Base-by-base conservation (phyloP, 768 basidiomycete genomes). In the Macrolepiota albuminosa region DNA sequence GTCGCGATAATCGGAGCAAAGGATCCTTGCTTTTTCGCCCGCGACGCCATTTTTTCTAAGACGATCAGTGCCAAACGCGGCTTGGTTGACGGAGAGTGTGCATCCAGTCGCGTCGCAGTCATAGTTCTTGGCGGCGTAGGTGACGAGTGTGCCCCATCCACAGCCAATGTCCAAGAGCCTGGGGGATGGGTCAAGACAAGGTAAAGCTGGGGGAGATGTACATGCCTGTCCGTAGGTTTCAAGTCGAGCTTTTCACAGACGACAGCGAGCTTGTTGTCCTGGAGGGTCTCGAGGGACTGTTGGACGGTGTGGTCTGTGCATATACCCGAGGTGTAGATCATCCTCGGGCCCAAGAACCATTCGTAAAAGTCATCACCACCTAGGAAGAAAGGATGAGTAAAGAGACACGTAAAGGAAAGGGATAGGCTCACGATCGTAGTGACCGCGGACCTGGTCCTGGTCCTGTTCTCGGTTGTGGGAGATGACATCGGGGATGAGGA, bases 291-390 rank as follows among this genome's bases (percentile, higher is more conserved):
- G 50, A 99, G 82, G 13, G 93, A 86, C 72, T 98, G 89, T 63
- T 87, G 79, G 45, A 78, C 75, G 64, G 83, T 82, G 60, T 89
- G 75, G 70, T 90, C 85, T 29, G 77, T 76, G 58, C 98, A 82
- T 55, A 99, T 80, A 63, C 97, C 97, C 31, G 92, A 95, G 11
- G 97, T 99, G 73, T 98, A 99, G 70, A 99, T 85, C 96, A 97
- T 97, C 61, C 93, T 89, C 6, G 91, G 90, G 10, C 94, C 94
- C 46, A 97, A 82, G 84, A 96, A 96, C 91, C 95, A 97, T 67
- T 79, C 82, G 72, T 98, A 97, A 72, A 98, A 98, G 78, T 98
- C 95, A 66, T 99, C 89, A 57, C 96, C 96, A 68, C 91, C 88
- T 88, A 59, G 36, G 47, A 50, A 3, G 7, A 11, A 24, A 6